Base-by-base conservation (phyloP, 2,329 filamentous ascomycete species). In the Cladosporium sp. region DNA sequence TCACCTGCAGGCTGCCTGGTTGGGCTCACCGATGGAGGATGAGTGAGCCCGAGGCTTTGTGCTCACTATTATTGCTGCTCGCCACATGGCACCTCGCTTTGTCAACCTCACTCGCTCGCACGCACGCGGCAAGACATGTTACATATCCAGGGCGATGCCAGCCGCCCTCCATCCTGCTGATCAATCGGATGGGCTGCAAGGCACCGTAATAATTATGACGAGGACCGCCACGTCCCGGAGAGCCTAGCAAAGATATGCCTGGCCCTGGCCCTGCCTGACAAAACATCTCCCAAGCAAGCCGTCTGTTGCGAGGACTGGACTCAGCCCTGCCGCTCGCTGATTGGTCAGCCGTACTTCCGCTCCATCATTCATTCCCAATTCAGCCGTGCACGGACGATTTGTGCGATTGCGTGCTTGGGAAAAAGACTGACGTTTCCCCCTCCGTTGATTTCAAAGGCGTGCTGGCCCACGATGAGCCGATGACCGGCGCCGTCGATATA, bases 401-500 rank as follows among this genome's bases (percentile, higher is more conserved):
- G 29, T 35, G 29, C 52, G 52, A 60, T 65, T 65, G 52, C 64
- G 56, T 65, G 52, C 37, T 64, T 58, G 62, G 23, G 44, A 66
- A 50, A 62, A 60, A 56, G 46, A 60, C 58, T 57, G 44, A 63
- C 49, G 60, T 53, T 50, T 56, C 58, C 59, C 44, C 61, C 50
- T 44, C 49, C 50, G 61, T 63, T 63, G 61, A 63, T 63, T 70
- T 70, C 68, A 66, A 70, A 70, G 68, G 67, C 67, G 61, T 63
- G 61, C 21, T 63, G 61, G 61, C 49, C 61, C 61, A 63, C 50
- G 50, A 35, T 31, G 61, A 29, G 65, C 67, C 64, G 58, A 46
- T 66, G 61, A 66, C 65, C 61, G 68, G 68, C 58, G 53, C 57
- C 31, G 56, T 66, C 64, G 67, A 69, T 70, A 69, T 70, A 68